phyloP scores from a whole-genome alignment of 306 rosid genomes.

The Casuarina equisetifolia region DNA sequence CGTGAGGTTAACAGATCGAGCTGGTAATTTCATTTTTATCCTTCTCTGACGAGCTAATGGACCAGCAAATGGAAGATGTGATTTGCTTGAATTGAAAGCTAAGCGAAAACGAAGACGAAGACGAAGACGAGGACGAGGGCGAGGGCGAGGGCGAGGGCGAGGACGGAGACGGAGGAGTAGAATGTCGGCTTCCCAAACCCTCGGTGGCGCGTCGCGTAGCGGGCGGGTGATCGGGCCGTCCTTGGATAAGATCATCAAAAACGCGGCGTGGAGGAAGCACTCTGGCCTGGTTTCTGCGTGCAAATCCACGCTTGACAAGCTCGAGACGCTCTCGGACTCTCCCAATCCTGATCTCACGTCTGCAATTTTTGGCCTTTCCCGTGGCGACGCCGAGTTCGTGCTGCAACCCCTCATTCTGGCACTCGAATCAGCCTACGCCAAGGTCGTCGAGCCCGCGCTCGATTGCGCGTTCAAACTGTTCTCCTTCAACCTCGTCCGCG shows the following conservation, averaged over 20 bases:
- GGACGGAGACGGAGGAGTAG: neutral
- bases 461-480: constrained; percentile 88
- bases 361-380: constrained; percentile 60
- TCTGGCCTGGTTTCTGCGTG: constrained; percentile 87
- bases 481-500: constrained; percentile 74
- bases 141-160: neutral
- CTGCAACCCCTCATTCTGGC: constrained; percentile 82
- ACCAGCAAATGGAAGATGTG: no score
- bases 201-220: constrained; percentile 85
- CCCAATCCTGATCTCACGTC: constrained; percentile 41
- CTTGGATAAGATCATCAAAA: constrained; percentile 88
- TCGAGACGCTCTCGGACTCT: constrained; percentile 62
- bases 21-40: no score
- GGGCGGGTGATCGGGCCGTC: constrained; percentile 91
- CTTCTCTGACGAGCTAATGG: no score
- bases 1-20: no score
- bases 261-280: constrained; percentile 99
- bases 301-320: constrained; percentile 88
- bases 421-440: constrained; percentile 69
- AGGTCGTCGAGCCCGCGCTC: constrained; percentile 95
- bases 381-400: constrained; percentile 64
- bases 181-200: constrained; percentile 92
- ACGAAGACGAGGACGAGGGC: no score
- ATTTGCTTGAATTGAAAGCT: no score
- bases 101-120: no score